Evolutionary conservation across 192 early-diverging fungal species (phyloP), one percentile per base, ranked within the genome.

Genomic region (Mortierella alpina): DNA sequence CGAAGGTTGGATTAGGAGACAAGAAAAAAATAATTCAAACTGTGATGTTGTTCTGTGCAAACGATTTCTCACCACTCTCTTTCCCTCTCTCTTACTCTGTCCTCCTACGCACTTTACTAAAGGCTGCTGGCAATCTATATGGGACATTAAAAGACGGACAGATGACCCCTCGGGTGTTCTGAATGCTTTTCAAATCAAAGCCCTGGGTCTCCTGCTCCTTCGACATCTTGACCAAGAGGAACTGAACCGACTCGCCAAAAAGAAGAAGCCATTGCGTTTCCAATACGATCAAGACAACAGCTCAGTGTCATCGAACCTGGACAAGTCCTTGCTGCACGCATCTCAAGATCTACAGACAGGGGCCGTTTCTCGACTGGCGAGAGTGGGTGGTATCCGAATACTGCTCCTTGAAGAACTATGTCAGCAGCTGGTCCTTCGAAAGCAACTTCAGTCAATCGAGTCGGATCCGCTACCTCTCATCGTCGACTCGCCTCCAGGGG

Each of bases 141-240:
- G 49, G 55, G 44, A 55, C 0, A 46, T 45, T 4, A n/a, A 46
- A 40, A 12, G 31, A 31, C 31, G 31, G 31, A 31, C 3, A 31
- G 31, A 31, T 31, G 31, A 31, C 31, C 3, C 31, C 31, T 31
- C 31, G 1, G 31, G 31, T 3, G 31, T 79, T 6, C 51, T 79
- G 18, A 68, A 71, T 12, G 68, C 77, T 0, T 59, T 60, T 22
- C 77, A 80, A 40, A 63, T 72, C 13, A 80, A 72, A 51, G 23
- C n/a, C 3, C 77, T 80, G 7, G 77, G 77, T 4, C 52, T 68
- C 1, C 17, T 80, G 6, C 40, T 80, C 10, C 69, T 80, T 45
- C 77, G 77, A 51, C 77, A 80, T 42, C 60, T 80, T 9, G 77
- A 80, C 47, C 77, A 80, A 40, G 66, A 60, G 22, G 77, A 80